Conservation (phyloP, 2,329 filamentous ascomycete species). For the Talaromyces sp. region DNA sequence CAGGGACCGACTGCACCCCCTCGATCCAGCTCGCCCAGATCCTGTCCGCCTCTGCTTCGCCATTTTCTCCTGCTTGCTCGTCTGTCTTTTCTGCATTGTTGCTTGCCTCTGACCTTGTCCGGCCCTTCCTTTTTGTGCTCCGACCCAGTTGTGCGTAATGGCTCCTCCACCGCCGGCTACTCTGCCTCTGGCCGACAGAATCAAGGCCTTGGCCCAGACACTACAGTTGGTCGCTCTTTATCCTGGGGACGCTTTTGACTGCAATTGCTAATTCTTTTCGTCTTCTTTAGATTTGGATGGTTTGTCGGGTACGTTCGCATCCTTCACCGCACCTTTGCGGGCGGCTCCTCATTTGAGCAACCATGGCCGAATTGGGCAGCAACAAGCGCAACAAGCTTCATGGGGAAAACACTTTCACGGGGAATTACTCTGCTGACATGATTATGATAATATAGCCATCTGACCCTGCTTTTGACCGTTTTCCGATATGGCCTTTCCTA, state of each 20-base stretch:
- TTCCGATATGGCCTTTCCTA: constrained; percentile 80
- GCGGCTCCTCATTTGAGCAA: background rate
- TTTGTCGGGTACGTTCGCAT: constrained; percentile 64
- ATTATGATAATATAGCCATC: constrained; percentile 58
- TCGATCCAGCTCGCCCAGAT: background rate
- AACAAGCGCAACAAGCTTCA: background rate
- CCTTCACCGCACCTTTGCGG: constrained; percentile 10
- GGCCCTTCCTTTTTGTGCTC: constrained; percentile 1
- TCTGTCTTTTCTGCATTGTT: background rate
- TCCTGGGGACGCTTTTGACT: background rate
- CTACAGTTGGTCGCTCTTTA: constrained; percentile 52
- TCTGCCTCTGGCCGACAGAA: constrained; percentile 67
- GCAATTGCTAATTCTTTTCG: background rate
- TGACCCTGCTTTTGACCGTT: constrained; percentile 77
- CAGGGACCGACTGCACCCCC: background rate
- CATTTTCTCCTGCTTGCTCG: background rate
- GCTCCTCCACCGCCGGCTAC: constrained; percentile 68
- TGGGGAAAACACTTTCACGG: background rate
- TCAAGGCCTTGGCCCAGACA: constrained; percentile 76
- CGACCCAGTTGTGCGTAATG: constrained; percentile 42
- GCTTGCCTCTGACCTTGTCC: background rate
- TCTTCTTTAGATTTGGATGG: constrained; percentile 56
- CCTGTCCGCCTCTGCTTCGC: background rate
- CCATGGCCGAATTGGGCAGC: background rate
- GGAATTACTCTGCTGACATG: constrained; percentile 17